Conservation (phyloP, 2,329 filamentous ascomycete species). For the Alternaria consortialis region DNA sequence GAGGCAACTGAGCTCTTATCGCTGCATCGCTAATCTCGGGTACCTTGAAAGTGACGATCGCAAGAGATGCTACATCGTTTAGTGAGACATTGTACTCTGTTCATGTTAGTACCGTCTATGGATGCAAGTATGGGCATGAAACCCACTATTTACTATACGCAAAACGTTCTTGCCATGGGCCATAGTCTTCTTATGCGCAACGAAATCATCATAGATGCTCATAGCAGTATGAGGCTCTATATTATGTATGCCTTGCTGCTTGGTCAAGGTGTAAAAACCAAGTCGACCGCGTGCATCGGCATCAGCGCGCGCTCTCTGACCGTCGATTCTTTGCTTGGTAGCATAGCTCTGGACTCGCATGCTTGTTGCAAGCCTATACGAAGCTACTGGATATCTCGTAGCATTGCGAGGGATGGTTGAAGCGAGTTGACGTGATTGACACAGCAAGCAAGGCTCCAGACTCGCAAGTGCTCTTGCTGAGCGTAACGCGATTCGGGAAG, state of each 20-base stretch:
- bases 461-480: constrained; percentile 15
- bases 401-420: constrained; percentile 14
- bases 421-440: constrained; percentile 24
- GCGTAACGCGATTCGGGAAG: constrained; percentile 22
- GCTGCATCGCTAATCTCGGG: constrained; percentile 33
- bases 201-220: constrained; percentile 38
- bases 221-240: constrained; percentile 30
- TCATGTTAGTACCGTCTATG: constrained; percentile 13
- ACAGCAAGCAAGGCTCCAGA: constrained; percentile 29
- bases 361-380: neutral
- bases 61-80: constrained; percentile 37
- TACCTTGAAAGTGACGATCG: constrained; percentile 35
- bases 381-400: neutral
- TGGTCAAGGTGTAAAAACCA: constrained; percentile 30
- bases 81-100: constrained; percentile 37
- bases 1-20: constrained; percentile 31
- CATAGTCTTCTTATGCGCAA: constrained; percentile 27
- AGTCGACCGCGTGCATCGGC: constrained; percentile 33
- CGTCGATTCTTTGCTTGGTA: constrained; percentile 24
- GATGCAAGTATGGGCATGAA: neutral
- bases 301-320: constrained; percentile 27
- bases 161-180: constrained; percentile 29
- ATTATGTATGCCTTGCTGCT: constrained; percentile 25
- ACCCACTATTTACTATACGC: constrained; percentile 34
- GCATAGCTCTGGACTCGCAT: constrained; percentile 25